Percentiles rank a stretch among this genome's conserved stretches.
Conservation (phyloP, 2,329 filamentous ascomycete species). For the Teratosphaeria epicoccoides region DNA sequence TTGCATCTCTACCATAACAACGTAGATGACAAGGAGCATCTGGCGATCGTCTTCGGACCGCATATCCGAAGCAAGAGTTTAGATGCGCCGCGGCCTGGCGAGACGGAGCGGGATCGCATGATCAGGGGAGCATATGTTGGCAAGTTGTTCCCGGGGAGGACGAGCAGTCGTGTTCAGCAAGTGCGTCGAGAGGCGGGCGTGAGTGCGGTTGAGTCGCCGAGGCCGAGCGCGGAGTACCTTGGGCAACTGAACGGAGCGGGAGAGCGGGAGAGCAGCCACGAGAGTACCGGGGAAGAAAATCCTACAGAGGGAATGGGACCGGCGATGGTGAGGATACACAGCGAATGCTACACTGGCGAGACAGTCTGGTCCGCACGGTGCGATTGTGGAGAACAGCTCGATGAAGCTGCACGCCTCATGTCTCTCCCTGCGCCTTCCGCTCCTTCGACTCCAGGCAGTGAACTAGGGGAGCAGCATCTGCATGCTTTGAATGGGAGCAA, state of each 20-base stretch:
- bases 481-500: not conserved
- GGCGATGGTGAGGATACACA: slow-evolving; percentile 88
- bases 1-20: slow-evolving; percentile 89
- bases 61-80: slow-evolving; percentile 64
- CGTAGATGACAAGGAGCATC: slow-evolving; percentile 86
- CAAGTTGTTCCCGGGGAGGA: slow-evolving; percentile 73
- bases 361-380: slow-evolving; percentile 97
- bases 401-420: slow-evolving; percentile 93
- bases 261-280: not conserved
- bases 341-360: slow-evolving; percentile 96
- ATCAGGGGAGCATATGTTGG: slow-evolving; percentile 89
- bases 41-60: slow-evolving; percentile 92
- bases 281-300: not conserved
- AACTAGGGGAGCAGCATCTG: slow-evolving; percentile 7
- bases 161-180: slow-evolving; percentile 57
- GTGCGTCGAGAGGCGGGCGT: slow-evolving; percentile 31
- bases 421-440: slow-evolving; percentile 28
- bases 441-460: slow-evolving; percentile 17
- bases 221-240: slow-evolving; percentile 11
- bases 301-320: slow-evolving; percentile 29
- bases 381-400: slow-evolving; percentile 94
- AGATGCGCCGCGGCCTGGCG: slow-evolving; percentile 60
- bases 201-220: slow-evolving; percentile 5
- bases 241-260: slow-evolving; percentile 8
- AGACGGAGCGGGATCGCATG: slow-evolving; percentile 85